Evolutionary conservation across 176 grass and related monocot genomes (phyloP), one percentile per base, ranked within the genome.

Genomic region (Aegilops sharonensis): DNA sequence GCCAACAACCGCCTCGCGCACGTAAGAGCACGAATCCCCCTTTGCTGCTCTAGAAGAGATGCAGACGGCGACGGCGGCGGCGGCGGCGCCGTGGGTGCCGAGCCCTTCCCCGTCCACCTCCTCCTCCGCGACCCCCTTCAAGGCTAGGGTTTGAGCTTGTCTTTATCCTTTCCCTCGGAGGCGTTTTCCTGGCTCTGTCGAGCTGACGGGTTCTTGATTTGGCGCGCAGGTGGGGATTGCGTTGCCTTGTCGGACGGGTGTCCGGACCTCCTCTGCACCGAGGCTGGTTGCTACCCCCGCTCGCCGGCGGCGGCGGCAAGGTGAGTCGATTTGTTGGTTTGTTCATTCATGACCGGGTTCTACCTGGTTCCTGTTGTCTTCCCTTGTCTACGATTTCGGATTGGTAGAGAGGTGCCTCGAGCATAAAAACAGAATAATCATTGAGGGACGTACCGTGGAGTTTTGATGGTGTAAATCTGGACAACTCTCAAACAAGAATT

Each of bases 41-140:
- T 64, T 24, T 32, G 62, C 64, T 77, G 61, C 64, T 77, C 72
- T 25, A 52, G 68, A 78, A 64, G 36, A 59, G 66, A 97, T 96
- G 94, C 94, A 94, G 50, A 74, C 91, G 31, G 81, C 88, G 27
- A 86, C 91, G 54, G 65, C 81, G 24, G 88, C 89, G 4, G 84
- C 39, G 56, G 80, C 80, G 3, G 83, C 39, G 68, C 81, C 84
- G 34, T 86, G 83, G 90, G 42, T 71, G 72, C 32, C 70, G 34
- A 50, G 9, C 64, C 68, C 81, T 11, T 85, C 88, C 11, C 84
- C 91, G 21, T 83, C 90, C 66, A 89, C 94, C 45, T 90, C 91
- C 25, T 78, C 85, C 13, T 72, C 84, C 13, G 60, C 85, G 0
- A 29, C 72, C 23, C 7, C 67, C 24, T 81, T 91, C 34, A 85